A percentile compares a stretch with the other conserved stretches of the same genome.
phyloP scores from a whole-genome alignment of 129 eudicot species.

The Cynara cardunculus region DNA sequence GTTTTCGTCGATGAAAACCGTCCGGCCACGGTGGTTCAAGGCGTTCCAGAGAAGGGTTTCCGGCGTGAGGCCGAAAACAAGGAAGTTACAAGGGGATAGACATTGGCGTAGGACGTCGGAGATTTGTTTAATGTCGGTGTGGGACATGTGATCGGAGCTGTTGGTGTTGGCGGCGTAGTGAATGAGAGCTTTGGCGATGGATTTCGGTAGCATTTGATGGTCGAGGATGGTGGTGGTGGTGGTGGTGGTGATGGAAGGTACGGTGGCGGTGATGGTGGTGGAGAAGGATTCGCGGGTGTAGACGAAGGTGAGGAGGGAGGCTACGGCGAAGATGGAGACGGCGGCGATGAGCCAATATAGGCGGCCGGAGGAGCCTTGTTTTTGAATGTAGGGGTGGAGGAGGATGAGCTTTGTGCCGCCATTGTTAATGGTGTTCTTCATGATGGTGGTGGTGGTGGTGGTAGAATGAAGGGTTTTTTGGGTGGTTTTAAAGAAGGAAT shows the following conservation, averaged over 20 bases:
- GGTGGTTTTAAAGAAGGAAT: conserved; percentile 33
- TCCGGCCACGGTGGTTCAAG: conserved; percentile 62
- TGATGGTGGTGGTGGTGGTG: conserved; percentile 12
- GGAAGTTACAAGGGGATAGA: conserved; percentile 63
- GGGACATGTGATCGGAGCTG: conserved; percentile 57
- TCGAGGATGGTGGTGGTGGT: conserved; percentile 4
- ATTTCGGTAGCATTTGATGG: conserved; percentile 43
- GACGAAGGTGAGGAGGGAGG: conserved; percentile 67
- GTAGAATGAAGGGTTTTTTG: not conserved
- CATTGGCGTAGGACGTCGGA: conserved; percentile 70
- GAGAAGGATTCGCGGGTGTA: conserved; percentile 64
- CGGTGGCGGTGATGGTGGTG: conserved; percentile 16
- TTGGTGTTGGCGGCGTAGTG: conserved; percentile 73
- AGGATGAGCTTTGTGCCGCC: conserved; percentile 77
- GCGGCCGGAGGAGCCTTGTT: conserved; percentile 71
- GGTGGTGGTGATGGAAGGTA: conserved; percentile 5
- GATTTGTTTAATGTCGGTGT: conserved; percentile 66
- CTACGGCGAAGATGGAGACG: conserved; percentile 58
- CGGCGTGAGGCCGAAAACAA: conserved; percentile 78
- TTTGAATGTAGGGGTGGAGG: conserved; percentile 90
- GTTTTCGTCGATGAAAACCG: conserved; percentile 85
- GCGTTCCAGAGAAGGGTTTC: conserved; percentile 88
- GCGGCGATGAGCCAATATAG: conserved; percentile 63
- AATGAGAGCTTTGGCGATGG: conserved; percentile 58
- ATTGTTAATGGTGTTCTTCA: conserved; percentile 63